Percentiles rank a stretch among this genome's conserved stretches.
phyloP scores from a whole-genome alignment of 768 basidiomycete species.

The Boletus rex-veris region DNA sequence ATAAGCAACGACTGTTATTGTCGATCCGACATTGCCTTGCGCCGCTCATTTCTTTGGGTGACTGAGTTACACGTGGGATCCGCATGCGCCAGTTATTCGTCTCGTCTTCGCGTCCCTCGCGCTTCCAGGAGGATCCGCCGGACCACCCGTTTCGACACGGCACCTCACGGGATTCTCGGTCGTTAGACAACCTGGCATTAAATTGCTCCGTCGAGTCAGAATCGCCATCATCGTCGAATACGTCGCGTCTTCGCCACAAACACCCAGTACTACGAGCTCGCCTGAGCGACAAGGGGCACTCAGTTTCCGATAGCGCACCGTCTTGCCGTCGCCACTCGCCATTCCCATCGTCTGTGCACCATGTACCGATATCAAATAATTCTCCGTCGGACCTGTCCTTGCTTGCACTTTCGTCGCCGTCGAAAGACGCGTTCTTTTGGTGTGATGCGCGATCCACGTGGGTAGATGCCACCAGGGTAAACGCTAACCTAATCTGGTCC shows the following conservation, averaged over 20 bases:
- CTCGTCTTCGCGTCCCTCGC: conserved; percentile 4
- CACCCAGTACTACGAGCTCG: neutral
- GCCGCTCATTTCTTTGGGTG: neutral
- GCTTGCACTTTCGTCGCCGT: neutral
- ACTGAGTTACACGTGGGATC: neutral
- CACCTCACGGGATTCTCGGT: neutral
- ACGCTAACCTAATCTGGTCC: neutral
- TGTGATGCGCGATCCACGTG: neutral
- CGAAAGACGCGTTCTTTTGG: neutral
- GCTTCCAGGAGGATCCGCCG: neutral
- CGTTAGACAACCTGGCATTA: neutral
- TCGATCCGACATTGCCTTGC: neutral
- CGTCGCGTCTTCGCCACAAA: neutral
- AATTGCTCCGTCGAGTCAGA: conserved; percentile 12
- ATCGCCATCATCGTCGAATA: conserved; percentile 2
- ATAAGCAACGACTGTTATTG: neutral
- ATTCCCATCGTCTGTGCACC: neutral
- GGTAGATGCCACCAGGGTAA: neutral
- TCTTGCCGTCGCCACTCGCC: neutral
- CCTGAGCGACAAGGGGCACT: neutral
- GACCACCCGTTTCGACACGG: neutral
- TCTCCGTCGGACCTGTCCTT: neutral
- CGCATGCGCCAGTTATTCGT: conserved; percentile 13
- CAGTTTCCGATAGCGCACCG: neutral
- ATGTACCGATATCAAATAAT: neutral